Evolutionary conservation across 805 yeast genomes (phyloP), one percentile per base, ranked within the genome.

Genomic region (Hanseniaspora mollemarum): DNA sequence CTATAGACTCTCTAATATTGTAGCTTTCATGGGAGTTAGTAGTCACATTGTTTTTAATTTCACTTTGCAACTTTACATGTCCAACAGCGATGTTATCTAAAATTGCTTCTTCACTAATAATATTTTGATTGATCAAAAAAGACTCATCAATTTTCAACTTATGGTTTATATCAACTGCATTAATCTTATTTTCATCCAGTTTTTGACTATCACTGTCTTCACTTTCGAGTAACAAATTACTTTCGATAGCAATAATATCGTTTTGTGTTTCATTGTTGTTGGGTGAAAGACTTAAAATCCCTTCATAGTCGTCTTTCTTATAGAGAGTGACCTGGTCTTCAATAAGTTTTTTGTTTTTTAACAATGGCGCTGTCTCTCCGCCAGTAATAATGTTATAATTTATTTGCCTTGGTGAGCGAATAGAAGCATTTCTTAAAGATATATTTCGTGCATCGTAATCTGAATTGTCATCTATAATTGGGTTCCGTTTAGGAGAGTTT

Each of bases 351-450:
- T 16, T 21, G 24, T 9, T 38, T 21, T 38, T 38, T 12, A 4
- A 4, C 12, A 7, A 18, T 12, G 18, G 6, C 9, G 18, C 15
- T 15, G 36, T 6, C 6, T 46, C 44, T 26, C 36, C 49, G 13
- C 25, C 19, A 13, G 19, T 15, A 25, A 26, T 22, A 19, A 21
- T 19, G 12, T 37, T 38, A 3, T 46, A 25, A 6, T 13, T 13
- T 1, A 39, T 15, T 24, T 22, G 25, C n/a, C 25, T 46, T 12
- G 51, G 51, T n/a, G 51, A 46, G 15, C 39, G 51, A 12, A 46
- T 46, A 7, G 44, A 21, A 12, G 51, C 41, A 28, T 39, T 16
- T 31, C 44, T 39, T 36, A 46, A 25, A 7, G 51, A 39, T 16
- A 46, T 25, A 16, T 46, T 29, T 46, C 51, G 39, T 4, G 10